A percentile compares a stretch with the other conserved stretches of the same genome.
These are phyloP conservation scores for Leishmania amazonensis DNA, from an alignment of 208 protist species.

Conservation along the genomic window DNA sequence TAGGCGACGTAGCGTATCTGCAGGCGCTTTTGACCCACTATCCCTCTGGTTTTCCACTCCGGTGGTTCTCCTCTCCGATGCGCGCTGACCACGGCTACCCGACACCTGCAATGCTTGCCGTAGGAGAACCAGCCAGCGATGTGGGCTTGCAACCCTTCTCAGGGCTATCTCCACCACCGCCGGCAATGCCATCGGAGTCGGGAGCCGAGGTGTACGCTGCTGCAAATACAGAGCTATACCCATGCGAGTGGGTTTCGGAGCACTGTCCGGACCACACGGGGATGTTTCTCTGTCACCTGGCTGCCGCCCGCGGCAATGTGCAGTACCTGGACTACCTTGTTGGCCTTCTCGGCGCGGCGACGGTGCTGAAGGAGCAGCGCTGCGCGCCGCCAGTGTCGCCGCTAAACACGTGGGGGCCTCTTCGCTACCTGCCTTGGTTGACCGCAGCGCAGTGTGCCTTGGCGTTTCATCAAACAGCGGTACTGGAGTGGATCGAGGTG, in stretches of 20 bases:
- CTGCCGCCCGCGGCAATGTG: conserved; percentile 28
- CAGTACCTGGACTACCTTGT: conserved; percentile 32
- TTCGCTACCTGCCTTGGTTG: conserved; percentile 19
- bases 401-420: conserved; percentile 5
- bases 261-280: conserved; percentile 38
- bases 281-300: conserved; percentile 44
- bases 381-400: not conserved
- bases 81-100: not conserved
- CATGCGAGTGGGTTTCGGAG: conserved; percentile 38
- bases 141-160: not conserved
- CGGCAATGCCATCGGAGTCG: not conserved
- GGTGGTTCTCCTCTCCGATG: conserved; percentile 9
- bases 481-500: conserved; percentile 48
- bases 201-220: not conserved
- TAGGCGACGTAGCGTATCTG: conserved; percentile 36
- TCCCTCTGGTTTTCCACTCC: conserved; percentile 18
- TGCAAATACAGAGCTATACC: not conserved
- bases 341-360: conserved; percentile 17
- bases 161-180: not conserved
- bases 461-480: conserved; percentile 32
- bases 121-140: not conserved
- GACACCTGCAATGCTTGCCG: not conserved
- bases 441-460: conserved; percentile 40
- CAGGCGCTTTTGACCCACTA: not conserved
- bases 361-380: conserved; percentile 34